Base-by-base conservation (phyloP, 1,284 basidiomycete species). In the Vanrija pseudolonga region DNA sequence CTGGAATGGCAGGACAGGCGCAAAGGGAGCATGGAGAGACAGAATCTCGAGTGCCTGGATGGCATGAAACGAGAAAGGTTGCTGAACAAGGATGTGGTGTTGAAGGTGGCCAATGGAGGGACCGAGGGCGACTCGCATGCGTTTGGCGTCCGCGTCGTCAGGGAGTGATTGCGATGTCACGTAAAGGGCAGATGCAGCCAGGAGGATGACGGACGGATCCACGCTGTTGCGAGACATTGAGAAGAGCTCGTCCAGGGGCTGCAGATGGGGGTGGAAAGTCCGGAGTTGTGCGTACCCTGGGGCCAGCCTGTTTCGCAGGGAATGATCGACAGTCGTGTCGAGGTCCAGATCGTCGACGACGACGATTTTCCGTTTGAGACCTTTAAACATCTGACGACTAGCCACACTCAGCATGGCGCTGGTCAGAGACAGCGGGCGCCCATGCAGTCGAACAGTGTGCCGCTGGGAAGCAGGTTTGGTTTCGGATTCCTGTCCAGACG, bases 191-290 rank as follows among this genome's bases (percentile, higher is more conserved):
- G 59, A 45, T 6, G 64, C 49, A 9, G 71, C 50, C 4, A 73
- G 57, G 1, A 74, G 58, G 32, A 60, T 46, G 14, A 57, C 56
- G 12, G 57, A 47, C 9, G 19, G 39, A 46, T 60, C 58, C 23
- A 2, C 14, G n/a, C 36, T 51, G n/a, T 22, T 44, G 43, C 45
- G 59, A 56, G 32, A 32, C 6, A 51, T 24, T n/a, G 48, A 51
- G 28, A 66, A 64, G 23, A 73, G 53, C 17, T 55, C 50, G 9
- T 54, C 22, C 3, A 74, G 45, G 22, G 62, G 46, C 11, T 72
- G 68, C 37, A 74, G 61, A 45, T 72, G 71, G 4, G 71, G 70
- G 47, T 74, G 72, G 15, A 62, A 67, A 14, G 65, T 64, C 15
- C 62, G 60, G 14, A 74, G 56, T 49, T 67, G 64, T 3, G 59